These are phyloP conservation scores for Saccharum officinarum DNA, from an alignment of 176 grass and related monocot species.

Conservation along the genomic window DNA sequence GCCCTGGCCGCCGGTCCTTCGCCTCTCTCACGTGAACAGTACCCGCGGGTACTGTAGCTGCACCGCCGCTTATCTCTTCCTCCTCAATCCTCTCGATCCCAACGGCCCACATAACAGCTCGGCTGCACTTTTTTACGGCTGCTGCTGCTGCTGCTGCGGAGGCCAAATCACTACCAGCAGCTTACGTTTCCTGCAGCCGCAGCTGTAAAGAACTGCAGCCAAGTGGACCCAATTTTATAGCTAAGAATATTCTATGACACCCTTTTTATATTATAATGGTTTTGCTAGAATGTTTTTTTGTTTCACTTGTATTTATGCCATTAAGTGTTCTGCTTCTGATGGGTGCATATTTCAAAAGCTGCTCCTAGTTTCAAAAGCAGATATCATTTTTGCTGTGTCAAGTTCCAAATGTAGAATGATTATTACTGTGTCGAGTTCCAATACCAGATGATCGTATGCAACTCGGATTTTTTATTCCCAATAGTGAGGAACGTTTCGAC, in stretches of 20 bases:
- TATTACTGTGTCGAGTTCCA: not conserved
- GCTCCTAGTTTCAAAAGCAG: not conserved
- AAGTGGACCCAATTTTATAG: not conserved
- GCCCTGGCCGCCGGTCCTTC: no score
- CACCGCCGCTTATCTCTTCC: no score
- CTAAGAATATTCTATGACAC: not conserved
- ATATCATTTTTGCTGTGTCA: not conserved
- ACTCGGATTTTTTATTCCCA: not conserved
- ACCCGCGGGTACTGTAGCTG: no score
- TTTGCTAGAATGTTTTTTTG: not conserved
- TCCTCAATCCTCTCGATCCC: no score
- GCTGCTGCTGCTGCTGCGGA: not conserved
- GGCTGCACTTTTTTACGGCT: not conserved
- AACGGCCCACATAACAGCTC: no score
- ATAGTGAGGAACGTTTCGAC: not conserved
- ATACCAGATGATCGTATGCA: not conserved
- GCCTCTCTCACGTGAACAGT: no score
- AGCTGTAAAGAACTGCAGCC: not conserved
- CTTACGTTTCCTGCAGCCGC: not conserved
- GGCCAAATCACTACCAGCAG: not conserved
- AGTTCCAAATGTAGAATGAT: not conserved
- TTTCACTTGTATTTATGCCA: slow-evolving; percentile 8
- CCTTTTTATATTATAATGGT: slow-evolving; percentile 17
- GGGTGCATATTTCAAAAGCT: not conserved
- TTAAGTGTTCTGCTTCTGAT: not conserved